Evolutionary conservation across 495 filamentous ascomycete species (phyloP), one percentile per base, ranked within the genome.

Genomic region (Talaromyces proteolyticus): DNA sequence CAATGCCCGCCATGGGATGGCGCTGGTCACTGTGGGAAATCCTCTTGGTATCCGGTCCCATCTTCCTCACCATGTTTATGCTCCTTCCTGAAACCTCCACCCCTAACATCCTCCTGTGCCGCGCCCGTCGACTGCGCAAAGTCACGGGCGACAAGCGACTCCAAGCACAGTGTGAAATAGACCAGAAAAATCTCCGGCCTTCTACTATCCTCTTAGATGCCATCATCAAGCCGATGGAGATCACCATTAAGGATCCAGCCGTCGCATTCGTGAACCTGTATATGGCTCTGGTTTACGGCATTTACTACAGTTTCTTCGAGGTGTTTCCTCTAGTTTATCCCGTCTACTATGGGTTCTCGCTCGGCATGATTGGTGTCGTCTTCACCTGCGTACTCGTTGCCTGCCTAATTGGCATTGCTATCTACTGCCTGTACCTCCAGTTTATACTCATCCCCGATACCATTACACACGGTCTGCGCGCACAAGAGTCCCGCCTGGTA

Each of bases 291-390:
- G 66, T 74, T 37, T 80, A 82, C 40, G 76, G 70, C 5, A 69
- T 80, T 23, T 62, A 76, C 8, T 82, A 80, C 55, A 67, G 74
- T 56, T 82, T 69, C 66, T 80, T 82, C 62, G 78, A 82, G 53
- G 71, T 68, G 6, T 82, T 79, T 59, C 76, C 75, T 2, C 66
- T 78, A 19, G 68, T 79, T 48, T 82, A 76, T 54, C 21, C 55
- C 37, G 63, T 61, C 6, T 69, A 73, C 10, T 77, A 76, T 57
- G 57, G 60, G 49, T 79, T 80, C 61, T 66, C 65, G 34, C 56
- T 72, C 1, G 71, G 71, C 3, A 17, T 68, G 54, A 61, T 59
- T 50, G 74, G 77, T 4, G 63, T 78, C 3, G 71, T 72, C 7
- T 80, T 76, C 57, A 53, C 80, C 6, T 72, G 72, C 26, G 70